Conservation (phyloP, 257 asterid species). For the Solanum etuberosum region DNA sequence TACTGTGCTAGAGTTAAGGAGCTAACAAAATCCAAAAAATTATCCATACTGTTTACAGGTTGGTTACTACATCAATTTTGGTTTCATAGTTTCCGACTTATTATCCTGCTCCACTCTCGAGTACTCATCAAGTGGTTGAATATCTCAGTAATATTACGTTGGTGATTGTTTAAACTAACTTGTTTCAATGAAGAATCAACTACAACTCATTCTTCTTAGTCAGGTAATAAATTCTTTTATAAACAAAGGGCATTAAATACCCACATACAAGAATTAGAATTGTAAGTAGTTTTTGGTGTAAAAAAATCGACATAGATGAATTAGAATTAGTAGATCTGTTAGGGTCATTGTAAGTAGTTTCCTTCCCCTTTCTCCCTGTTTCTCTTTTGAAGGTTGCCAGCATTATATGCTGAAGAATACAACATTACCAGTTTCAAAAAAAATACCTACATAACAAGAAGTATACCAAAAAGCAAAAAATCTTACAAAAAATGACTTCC, state of each 20-base stretch:
- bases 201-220: background rate
- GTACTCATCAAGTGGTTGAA: background rate
- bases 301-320: too few species aligned
- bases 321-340: too few species aligned
- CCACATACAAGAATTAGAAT: background rate
- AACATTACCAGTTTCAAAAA: too few species aligned
- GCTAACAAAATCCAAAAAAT: too few species aligned
- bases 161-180: background rate
- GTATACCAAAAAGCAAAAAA: background rate
- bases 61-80: background rate
- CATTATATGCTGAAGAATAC: too few species aligned
- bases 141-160: background rate
- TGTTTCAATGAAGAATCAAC: background rate
- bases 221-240: background rate
- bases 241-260: background rate
- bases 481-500: background rate
- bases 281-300: too few species aligned
- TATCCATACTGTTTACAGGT: too few species aligned
- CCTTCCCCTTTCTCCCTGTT: background rate
- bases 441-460: background rate
- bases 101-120: background rate
- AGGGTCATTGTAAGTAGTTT: too few species aligned
- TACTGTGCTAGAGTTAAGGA: too few species aligned
- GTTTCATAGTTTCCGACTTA: background rate
- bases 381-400: too few species aligned